phyloP scores from a whole-genome alignment of 805 yeast species.

The Phaffomyces antillensis region DNA sequence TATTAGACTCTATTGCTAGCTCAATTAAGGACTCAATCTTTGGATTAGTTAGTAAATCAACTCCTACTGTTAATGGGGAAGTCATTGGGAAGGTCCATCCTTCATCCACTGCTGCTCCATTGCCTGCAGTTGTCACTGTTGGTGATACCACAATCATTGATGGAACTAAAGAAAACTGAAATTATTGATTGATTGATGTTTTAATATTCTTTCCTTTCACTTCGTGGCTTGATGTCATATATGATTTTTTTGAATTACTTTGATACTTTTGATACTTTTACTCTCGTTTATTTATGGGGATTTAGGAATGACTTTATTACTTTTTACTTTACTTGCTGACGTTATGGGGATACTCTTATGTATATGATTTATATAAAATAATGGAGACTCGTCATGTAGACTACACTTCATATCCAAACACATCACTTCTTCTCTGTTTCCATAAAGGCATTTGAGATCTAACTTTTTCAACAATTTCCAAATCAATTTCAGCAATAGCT shows the following conservation, averaged over 20 bases:
- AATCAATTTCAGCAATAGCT: conserved; percentile 62
- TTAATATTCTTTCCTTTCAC: neutral
- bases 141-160: too few species aligned
- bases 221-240: too few species aligned
- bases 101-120: neutral
- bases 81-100: neutral
- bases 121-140: neutral
- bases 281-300: too few species aligned
- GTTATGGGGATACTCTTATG: too few species aligned
- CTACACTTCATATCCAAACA: conserved; percentile 30
- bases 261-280: too few species aligned
- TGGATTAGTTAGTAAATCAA: too few species aligned
- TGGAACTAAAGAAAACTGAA: neutral
- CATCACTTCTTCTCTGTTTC: conserved; percentile 62
- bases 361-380: too few species aligned
- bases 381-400: too few species aligned
- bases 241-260: too few species aligned
- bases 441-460: conserved; percentile 72
- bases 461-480: conserved; percentile 38
- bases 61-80: too few species aligned
- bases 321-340: too few species aligned
- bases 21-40: neutral
- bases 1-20: neutral
- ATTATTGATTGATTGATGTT: neutral
- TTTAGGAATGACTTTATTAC: too few species aligned